Evolutionary conservation across 192 early-diverging fungal genomes (phyloP), one percentile per base, ranked within the genome.

Genomic region (Coemansia sp.): DNA sequence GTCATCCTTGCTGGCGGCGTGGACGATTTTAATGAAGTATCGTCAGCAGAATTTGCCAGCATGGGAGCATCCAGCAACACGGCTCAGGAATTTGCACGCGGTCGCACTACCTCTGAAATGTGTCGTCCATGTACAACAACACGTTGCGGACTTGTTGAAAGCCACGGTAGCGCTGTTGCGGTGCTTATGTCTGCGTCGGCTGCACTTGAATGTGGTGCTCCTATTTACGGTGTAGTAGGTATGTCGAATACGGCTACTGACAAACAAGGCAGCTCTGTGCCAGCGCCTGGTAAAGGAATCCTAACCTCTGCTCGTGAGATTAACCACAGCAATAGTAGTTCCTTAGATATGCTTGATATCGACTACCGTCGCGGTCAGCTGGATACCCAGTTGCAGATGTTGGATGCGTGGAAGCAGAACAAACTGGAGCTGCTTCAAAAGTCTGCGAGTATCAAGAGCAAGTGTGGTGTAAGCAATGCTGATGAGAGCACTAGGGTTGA

Each of bases 11-110:
- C 91, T 58, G 94, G 94, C 78, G 93, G 89, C 25, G 90, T 88
- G 62, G 94, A 97, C 63, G 89, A 92, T 58, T 92, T 94, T 83
- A 83, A 85, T 57, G 91, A 93, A 71, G 93, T 95, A 62, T 88
- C 89, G 23, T 88, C 89, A 2, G 86, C 90, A 57, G 93, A 94
- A 71, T 94, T 95, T 71, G 93, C 90, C 66, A 90, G 92, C 86
- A 97, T 97, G 92, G 94, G 93, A 78, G 93, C 94, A 12, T 95
- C 94, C 24, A 89, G 86, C 71, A 92, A 92, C 78, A 76, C 92
- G 41, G 80, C 87, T 27, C 89, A 93, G 19, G 94, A 97, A 78
- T 83, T 92, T 56, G 91, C 86, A 18, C 80, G 82, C 16, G 94
- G 94, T 19, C 90, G 94, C 65, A 88, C 89, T 28, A 93, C 94